phyloP scores from a whole-genome alignment of 305 asterid species.

The Solanum aculeatissimum region DNA sequence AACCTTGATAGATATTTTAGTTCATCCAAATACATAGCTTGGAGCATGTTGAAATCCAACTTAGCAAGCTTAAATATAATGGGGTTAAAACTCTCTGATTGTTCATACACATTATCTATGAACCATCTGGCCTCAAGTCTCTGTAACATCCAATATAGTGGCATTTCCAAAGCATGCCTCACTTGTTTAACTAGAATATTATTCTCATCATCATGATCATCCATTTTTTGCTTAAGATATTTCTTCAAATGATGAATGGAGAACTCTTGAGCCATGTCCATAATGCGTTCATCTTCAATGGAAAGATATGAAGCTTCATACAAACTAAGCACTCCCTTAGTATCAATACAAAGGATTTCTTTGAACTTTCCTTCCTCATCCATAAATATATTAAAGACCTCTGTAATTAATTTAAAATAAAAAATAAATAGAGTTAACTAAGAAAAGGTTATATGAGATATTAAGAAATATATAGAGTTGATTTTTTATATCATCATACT shows the following conservation, averaged over 20 bases:
- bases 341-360: not conserved
- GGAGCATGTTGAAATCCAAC: constrained; percentile 25
- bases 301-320: constrained; percentile 37
- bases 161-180: constrained; percentile 23
- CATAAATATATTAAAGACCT: constrained; percentile 19
- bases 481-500: too few relatives aligned
- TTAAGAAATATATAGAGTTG: not conserved
- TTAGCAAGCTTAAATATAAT: constrained; percentile 26
- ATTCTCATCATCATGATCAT: not conserved
- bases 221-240: not conserved
- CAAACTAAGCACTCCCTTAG: constrained; percentile 17
- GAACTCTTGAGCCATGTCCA: constrained; percentile 23
- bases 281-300: constrained; percentile 14
- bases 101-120: constrained; percentile 14
- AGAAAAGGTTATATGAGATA: not conserved
- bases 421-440: not conserved
- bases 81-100: constrained; percentile 3
- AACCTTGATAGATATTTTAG: constrained; percentile 24
- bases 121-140: constrained; percentile 27
- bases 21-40: constrained; percentile 23
- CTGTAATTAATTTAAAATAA: constrained; percentile 8
- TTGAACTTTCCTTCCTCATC: constrained; percentile 16
- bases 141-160: constrained; percentile 24
- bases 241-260: not conserved
- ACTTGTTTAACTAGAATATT: constrained; percentile 1